phyloP scores from a whole-genome alignment of 1,284 basidiomycete genomes.

The Tetrapyrgos nigripes region DNA sequence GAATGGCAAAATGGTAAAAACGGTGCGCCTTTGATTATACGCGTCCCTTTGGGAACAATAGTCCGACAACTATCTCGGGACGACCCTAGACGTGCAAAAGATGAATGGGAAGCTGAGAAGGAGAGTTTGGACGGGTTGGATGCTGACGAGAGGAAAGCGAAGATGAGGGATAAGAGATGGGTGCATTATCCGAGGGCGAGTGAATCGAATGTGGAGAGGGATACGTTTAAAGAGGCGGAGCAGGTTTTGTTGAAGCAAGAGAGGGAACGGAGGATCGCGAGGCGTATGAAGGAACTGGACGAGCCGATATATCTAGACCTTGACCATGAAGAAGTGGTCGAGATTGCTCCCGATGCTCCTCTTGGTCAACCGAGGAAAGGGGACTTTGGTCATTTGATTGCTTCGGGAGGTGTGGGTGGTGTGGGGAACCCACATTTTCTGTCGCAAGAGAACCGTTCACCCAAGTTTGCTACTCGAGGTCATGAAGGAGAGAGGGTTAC shows the following conservation, averaged over 20 bases:
- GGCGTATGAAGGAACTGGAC: constrained; percentile 47
- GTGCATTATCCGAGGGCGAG: constrained; percentile 78
- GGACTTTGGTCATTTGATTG: constrained; percentile 73
- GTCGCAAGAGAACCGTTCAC: constrained; percentile 70
- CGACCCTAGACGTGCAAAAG: constrained; percentile 64
- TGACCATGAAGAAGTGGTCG: constrained; percentile 52
- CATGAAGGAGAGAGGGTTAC: constrained; percentile 83
- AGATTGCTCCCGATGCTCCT: constrained; percentile 62
- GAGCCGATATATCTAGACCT: constrained; percentile 66
- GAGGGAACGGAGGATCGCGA: constrained; percentile 56
- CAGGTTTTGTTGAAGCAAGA: constrained; percentile 67
- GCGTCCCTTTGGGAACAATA: constrained; percentile 89
- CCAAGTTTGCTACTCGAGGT: constrained; percentile 85
- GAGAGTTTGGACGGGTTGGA: constrained; percentile 60
- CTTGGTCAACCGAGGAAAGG: constrained; percentile 69
- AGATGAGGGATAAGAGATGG: constrained; percentile 75
- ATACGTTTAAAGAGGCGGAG: constrained; percentile 81
- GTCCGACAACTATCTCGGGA: constrained; percentile 75
- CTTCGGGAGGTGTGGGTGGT: constrained; percentile 85
- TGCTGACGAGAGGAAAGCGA: constrained; percentile 54
- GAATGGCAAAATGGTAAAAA: constrained; percentile 85
- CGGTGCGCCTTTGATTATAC: constrained; percentile 75
- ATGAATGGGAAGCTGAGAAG: constrained; percentile 74
- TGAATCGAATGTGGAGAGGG: constrained; percentile 67
- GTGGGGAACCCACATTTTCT: constrained; percentile 91